Conservation (phyloP, 1,139 yeast species). For the Taphrina flavorubra region DNA sequence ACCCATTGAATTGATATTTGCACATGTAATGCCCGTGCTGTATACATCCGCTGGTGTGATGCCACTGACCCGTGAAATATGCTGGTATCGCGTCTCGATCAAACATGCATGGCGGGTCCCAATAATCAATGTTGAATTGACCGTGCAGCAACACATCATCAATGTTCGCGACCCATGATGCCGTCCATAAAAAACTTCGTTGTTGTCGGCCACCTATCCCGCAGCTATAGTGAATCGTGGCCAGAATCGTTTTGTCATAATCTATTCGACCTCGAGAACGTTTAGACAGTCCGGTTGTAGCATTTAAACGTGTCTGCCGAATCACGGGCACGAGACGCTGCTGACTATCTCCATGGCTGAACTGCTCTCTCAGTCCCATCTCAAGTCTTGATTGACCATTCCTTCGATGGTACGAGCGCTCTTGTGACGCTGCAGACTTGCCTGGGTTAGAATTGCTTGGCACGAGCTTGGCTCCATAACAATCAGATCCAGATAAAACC, state of each 20-base stretch:
- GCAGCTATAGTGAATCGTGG: background rate
- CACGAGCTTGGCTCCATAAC: too few relatives aligned
- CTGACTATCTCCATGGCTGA: background rate
- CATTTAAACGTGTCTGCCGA: too few relatives aligned
- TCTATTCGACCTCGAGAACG: background rate
- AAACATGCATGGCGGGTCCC: background rate
- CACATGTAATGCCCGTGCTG: background rate
- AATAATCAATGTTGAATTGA: background rate
- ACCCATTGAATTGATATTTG: background rate
- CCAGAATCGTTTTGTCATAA: background rate
- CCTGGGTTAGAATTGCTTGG: too few relatives aligned
- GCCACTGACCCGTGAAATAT: conserved; percentile 1
- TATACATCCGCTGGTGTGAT: conserved; percentile 3
- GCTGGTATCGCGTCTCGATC: background rate
- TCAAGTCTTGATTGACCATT: too few relatives aligned
- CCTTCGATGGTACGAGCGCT: too few relatives aligned
- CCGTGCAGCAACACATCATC: background rate
- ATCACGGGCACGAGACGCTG: too few relatives aligned
- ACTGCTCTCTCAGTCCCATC: background rate
- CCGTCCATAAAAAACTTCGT: background rate
- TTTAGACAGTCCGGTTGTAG: background rate
- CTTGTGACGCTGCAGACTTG: too few relatives aligned
- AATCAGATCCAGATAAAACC: too few relatives aligned
- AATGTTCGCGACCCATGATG: background rate
- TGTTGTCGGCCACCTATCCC: background rate